Evolutionary conservation across 148 eudicot genomes (phyloP), one percentile per base, ranked within the genome.

Genomic region (Chenopodium berlandieri): DNA sequence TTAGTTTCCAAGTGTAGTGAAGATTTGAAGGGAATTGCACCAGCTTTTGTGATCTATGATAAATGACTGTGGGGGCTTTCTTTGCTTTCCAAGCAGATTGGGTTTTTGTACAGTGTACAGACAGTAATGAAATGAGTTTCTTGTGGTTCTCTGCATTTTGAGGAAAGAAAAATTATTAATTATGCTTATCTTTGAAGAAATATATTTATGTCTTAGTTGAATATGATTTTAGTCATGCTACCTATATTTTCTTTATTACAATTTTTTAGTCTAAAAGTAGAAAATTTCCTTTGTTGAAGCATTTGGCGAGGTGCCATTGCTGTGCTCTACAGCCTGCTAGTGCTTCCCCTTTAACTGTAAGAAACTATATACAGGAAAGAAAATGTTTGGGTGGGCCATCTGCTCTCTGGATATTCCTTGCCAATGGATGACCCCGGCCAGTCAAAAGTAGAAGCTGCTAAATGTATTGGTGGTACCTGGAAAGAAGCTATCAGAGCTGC

Each of bases 361-460:
- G 17, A 23, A 63, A 65, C 31, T 32, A 64, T 20, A 54, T 62
- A 7, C 86, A 93, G 99, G 91, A 95, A 95, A 84, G 88, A 88
- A 40, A 87, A 86, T 80, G 83, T 88, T 72, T 91, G 95, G 99
- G 97, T 95, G 56, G 98, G 97, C 34, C 99, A 95, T 78, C 89
- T 94, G 77, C 90, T 93, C 20, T 95, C 97, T 69, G 97, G 99
- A 62, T 95, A 95, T 88, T 85, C 97, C 19, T 85, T 95, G 89
- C 97, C 94, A 76, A 95, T 95, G 97, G 99, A 95, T 75, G 97
- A 93, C 72, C 94, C 93, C 13, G 88, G 87, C 66, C 82, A 83
- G 66, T 85, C 94, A 46, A 90, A 94, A 82, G 84, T 70, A 62
- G 82, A 73, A 20, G 89, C 84, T 75, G 58, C 84, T 46, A 87